Evolutionary conservation across 148 eudicot species (phyloP).

Genomic region (Fallopia convolvulus): DNA sequence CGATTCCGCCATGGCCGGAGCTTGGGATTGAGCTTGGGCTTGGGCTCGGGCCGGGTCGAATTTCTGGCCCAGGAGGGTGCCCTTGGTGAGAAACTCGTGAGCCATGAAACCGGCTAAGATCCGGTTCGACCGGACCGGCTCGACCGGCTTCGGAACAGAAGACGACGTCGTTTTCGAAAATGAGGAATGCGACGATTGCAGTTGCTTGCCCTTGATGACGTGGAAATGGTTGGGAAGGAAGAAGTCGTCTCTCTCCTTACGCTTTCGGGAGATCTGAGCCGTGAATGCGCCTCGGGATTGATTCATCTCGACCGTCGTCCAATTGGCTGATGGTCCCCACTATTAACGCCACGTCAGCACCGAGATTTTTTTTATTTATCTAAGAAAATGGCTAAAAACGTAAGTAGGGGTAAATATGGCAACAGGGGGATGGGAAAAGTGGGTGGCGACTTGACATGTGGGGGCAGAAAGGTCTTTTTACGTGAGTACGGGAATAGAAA

Average conservation of each 20-base stretch:
- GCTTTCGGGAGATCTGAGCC: slow-evolving; percentile 43
- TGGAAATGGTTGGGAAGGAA: slow-evolving; percentile 10
- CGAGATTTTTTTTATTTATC: background rate
- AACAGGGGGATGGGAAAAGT: background rate
- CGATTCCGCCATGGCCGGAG: background rate
- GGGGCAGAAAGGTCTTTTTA: background rate
- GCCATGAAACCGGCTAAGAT: slow-evolving; percentile 81
- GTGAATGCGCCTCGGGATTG: slow-evolving; percentile 29
- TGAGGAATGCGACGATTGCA: slow-evolving; percentile 1
- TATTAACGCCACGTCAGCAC: slow-evolving; percentile 8
- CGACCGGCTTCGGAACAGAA: slow-evolving; percentile 10
- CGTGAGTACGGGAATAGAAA: background rate
- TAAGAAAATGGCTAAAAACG: background rate
- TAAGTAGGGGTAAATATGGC: background rate
- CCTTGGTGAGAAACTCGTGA: slow-evolving; percentile 51
- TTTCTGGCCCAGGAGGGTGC: slow-evolving; percentile 58
- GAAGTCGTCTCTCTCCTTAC: slow-evolving; percentile 46
- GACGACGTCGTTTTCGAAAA: slow-evolving; percentile 15
- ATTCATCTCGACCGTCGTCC: slow-evolving; percentile 61
- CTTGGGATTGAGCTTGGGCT: slow-evolving; percentile 11
- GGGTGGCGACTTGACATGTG: background rate
- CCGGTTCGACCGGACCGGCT: slow-evolving; percentile 30
- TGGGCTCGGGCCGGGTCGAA: slow-evolving; percentile 58
- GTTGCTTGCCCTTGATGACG: background rate
- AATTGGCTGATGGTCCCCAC: slow-evolving; percentile 9